Percentiles rank a stretch among this genome's conserved stretches.
These are phyloP conservation scores for Thinopyrum elongatum DNA, from an alignment of 176 grass and related monocot genomes.

Conservation along the genomic window DNA sequence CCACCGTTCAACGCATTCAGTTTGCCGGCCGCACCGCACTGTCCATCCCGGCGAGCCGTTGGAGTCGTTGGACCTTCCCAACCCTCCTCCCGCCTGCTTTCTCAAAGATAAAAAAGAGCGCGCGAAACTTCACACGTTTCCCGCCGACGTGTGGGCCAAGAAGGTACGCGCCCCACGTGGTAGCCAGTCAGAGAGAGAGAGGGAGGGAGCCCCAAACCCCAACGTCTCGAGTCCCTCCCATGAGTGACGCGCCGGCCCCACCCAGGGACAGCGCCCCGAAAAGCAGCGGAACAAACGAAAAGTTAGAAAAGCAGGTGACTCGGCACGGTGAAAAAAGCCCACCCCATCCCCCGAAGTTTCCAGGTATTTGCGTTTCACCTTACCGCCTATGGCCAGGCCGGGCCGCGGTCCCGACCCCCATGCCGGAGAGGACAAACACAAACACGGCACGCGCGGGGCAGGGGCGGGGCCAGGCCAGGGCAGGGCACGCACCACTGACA, in stretches of 20 bases:
- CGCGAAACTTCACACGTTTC: no score
- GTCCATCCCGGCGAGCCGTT: constrained; percentile 13
- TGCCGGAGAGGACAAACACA: background rate
- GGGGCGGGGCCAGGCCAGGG: no score
- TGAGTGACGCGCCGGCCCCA: background rate
- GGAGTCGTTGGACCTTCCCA: constrained; percentile 11
- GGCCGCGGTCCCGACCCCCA: background rate
- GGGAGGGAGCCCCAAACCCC: background rate
- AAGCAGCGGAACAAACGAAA: constrained; percentile 25
- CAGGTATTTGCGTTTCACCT: background rate
- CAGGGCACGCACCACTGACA: constrained; percentile 32
- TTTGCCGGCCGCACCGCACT: background rate
- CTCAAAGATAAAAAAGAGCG: no score
- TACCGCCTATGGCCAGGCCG: constrained; percentile 24
- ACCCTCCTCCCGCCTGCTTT: background rate
- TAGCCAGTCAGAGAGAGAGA: background rate
- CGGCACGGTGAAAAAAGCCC: background rate
- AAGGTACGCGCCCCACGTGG: background rate
- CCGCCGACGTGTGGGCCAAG: constrained; percentile 26
- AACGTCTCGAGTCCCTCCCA: background rate
- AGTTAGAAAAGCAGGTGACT: background rate
- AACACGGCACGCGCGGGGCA: constrained; percentile 34
- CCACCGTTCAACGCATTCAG: background rate
- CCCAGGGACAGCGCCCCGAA: background rate
- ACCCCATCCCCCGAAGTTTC: background rate